Evolutionary conservation across 331 rosid species (phyloP).

Genomic region (Phaseolus coccineus): DNA sequence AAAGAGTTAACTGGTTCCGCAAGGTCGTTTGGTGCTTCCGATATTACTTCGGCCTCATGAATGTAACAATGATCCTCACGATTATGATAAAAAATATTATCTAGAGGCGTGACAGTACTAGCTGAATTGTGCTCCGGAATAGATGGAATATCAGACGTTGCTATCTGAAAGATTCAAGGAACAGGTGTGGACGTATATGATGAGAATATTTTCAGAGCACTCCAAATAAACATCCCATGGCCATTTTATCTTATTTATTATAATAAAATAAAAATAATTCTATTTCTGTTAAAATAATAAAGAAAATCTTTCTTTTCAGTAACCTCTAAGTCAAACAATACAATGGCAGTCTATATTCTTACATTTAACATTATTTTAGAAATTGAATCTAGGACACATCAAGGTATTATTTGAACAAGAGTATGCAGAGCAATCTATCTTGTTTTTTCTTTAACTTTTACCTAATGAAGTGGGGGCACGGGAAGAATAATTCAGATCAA

Average conservation of each 20-base stretch:
- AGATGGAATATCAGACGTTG: conserved; percentile 37
- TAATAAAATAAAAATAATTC: background rate
- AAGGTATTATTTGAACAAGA: too few species aligned
- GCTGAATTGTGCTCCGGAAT: conserved; percentile 27
- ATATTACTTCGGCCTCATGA: conserved; percentile 28
- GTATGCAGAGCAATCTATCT: too few species aligned
- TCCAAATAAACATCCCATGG: background rate
- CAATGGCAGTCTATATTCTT: background rate
- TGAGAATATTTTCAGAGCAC: conserved; percentile 31
- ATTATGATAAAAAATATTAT: conserved; percentile 1
- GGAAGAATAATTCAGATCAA: too few species aligned
- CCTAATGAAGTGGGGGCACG: too few species aligned
- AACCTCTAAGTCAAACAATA: background rate
- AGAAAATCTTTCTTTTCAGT: background rate
- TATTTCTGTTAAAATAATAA: background rate
- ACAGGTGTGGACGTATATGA: conserved; percentile 27
- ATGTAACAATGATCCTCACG: conserved; percentile 22
- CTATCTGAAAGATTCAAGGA: conserved; percentile 38
- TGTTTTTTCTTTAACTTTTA: too few species aligned
- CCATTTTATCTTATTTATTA: background rate
- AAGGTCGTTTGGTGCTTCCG: background rate
- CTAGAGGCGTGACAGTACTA: conserved; percentile 28
- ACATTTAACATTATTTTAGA: too few species aligned
- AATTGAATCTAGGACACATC: too few species aligned
- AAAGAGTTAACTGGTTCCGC: background rate